Percentiles rank a stretch among this genome's conserved stretches.
Evolutionary conservation across 78 protist species (phyloP).

Genomic region (Dictyostelium purpureum): DNA sequence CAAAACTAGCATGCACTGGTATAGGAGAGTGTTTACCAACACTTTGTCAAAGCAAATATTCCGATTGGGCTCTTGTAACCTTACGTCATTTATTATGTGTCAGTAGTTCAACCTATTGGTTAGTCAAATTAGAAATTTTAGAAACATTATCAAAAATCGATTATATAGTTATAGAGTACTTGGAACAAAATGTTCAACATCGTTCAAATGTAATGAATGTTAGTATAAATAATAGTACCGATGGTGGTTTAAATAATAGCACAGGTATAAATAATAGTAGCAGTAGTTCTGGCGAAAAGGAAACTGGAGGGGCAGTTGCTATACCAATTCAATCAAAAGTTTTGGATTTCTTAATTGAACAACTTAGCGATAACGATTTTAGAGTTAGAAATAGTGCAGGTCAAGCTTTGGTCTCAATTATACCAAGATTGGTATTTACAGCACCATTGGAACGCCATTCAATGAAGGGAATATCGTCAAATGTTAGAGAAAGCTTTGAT

Average conservation of each 20-base stretch:
- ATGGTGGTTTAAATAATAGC: neutral
- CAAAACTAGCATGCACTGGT: slow-evolving; percentile 71
- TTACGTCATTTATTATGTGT: slow-evolving; percentile 59
- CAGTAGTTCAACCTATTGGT: slow-evolving; percentile 68
- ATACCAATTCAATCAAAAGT: slow-evolving; percentile 75
- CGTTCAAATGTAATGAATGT: slow-evolving; percentile 23
- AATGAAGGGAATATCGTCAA: slow-evolving; percentile 49
- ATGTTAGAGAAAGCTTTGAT: slow-evolving; percentile 46
- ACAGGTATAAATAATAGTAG: neutral
- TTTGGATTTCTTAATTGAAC: slow-evolving; percentile 58
- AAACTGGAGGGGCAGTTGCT: slow-evolving; percentile 73
- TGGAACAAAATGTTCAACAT: slow-evolving; percentile 74
- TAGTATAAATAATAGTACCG: neutral
- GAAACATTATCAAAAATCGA: slow-evolving; percentile 67
- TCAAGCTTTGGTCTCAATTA: slow-evolving; percentile 39
- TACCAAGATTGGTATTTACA: slow-evolving; percentile 61
- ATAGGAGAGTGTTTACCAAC: slow-evolving; percentile 62
- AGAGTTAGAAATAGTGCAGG: slow-evolving; percentile 76
- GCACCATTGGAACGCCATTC: slow-evolving; percentile 70
- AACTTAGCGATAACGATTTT: slow-evolving; percentile 59
- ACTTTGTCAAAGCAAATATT: neutral
- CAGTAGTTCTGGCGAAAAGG: neutral
- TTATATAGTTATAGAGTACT: slow-evolving; percentile 39
- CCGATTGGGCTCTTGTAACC: slow-evolving; percentile 65
- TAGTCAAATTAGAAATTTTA: slow-evolving; percentile 57